Percentiles rank a stretch among this genome's conserved stretches.
These are phyloP conservation scores for Mycena haematopus DNA, from an alignment of 768 basidiomycete genomes.

Conservation along the genomic window DNA sequence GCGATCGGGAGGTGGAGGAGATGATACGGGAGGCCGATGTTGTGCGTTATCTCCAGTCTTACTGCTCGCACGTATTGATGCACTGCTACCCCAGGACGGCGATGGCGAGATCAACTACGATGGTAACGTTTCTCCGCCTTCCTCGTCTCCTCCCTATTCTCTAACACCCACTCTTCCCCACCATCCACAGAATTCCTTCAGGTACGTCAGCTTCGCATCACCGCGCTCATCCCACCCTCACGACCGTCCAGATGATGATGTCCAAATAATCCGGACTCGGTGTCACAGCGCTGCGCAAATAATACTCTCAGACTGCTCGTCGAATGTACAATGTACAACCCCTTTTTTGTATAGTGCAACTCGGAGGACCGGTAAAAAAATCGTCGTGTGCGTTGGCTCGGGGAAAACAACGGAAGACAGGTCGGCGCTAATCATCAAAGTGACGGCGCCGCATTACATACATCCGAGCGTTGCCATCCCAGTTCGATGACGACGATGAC, in stretches of 20 bases:
- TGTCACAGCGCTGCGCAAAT: background rate
- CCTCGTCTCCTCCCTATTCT: conserved; percentile 6
- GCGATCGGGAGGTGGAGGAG: conserved; percentile 79
- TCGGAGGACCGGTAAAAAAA: background rate
- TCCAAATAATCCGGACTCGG: background rate
- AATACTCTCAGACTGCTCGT: background rate
- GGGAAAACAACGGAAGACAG: too few species aligned
- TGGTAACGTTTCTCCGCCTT: conserved; percentile 49
- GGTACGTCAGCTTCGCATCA: conserved; percentile 42
- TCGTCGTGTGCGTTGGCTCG: background rate
- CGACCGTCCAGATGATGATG: background rate
- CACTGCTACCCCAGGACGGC: conserved; percentile 66
- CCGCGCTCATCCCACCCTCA: background rate
- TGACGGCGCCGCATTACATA: too few species aligned
- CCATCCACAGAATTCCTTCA: conserved; percentile 72
- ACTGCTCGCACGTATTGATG: background rate
- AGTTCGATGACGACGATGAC: too few species aligned
- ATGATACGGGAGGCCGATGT: conserved; percentile 93
- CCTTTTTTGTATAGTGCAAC: background rate
- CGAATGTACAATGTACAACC: background rate
- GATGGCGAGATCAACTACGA: conserved; percentile 86
- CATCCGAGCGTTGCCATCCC: too few species aligned
- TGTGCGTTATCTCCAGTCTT: conserved; percentile 39
- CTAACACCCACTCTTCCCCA: background rate
- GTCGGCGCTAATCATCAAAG: too few species aligned